Conservation (phyloP, 352 stramenopile species). For the Halophytophthora batemanensis region DNA sequence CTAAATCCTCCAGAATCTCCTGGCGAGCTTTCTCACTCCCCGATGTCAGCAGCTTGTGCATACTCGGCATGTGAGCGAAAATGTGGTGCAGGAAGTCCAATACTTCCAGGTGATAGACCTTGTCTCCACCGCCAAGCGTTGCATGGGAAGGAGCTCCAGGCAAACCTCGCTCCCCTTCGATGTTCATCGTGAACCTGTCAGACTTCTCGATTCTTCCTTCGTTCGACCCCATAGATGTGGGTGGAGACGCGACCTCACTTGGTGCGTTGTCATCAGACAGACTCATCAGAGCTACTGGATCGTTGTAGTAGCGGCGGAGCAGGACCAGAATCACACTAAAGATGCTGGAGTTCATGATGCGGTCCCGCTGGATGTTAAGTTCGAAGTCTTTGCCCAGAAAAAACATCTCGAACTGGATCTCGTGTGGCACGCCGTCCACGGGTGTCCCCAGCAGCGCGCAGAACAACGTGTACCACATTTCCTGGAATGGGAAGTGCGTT, state of each 20-base stretch:
- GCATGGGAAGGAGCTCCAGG: not conserved
- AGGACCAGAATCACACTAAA: slow-evolving; percentile 49
- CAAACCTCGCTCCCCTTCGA: not conserved
- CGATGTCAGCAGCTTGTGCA: slow-evolving; percentile 27
- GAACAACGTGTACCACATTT: slow-evolving; percentile 71
- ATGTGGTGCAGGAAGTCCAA: slow-evolving; percentile 59
- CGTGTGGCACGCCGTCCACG: slow-evolving; percentile 54
- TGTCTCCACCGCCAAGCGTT: slow-evolving; percentile 1
- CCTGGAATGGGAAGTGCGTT: slow-evolving; percentile 49
- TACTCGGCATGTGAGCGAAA: slow-evolving; percentile 43
- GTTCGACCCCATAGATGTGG: not conserved
- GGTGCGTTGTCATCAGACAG: not conserved
- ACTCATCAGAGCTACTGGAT: slow-evolving; percentile 34
- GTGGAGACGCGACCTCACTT: slow-evolving; percentile 2
- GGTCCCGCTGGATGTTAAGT: slow-evolving; percentile 56
- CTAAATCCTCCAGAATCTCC: slow-evolving; percentile 60
- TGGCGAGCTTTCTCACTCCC: slow-evolving; percentile 45
- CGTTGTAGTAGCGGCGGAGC: slow-evolving; percentile 56
- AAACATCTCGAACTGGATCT: slow-evolving; percentile 63
- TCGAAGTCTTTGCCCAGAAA: slow-evolving; percentile 69
- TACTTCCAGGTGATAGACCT: slow-evolving; percentile 38
- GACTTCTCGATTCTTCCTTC: not conserved
- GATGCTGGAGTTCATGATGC: slow-evolving; percentile 48
- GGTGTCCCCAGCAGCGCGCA: slow-evolving; percentile 59
- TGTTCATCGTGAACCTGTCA: too few species aligned